Base-by-base conservation (phyloP, 371 early-diverging fungal species). In the Mortierella sp. region DNA sequence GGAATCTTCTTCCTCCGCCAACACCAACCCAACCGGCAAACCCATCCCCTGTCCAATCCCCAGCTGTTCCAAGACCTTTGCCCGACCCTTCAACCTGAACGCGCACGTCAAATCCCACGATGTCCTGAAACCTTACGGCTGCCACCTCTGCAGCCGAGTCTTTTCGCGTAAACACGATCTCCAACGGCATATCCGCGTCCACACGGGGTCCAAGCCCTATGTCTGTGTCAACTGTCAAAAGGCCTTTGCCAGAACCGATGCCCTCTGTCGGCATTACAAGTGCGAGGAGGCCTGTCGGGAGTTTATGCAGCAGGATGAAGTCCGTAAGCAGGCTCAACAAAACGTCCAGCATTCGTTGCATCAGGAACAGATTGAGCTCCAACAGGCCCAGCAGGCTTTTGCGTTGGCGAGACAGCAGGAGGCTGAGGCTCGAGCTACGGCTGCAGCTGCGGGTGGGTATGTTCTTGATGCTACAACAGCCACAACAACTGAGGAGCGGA, bases 111-210 rank as follows among this genome's bases (percentile, higher is more conserved):
- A 85, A 55, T 81, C 81, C 13, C 85, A 85, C 55, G 85, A 85
- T 28, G 80, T 80, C 28, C 34, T 72, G 19, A 83, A 83, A 61
- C 83, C 83, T 0, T 83, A 83, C n/a, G 80, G 83, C 28, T 91
- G 91, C 55, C 81, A 81, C 34, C 71, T 87, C 26, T 90, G 90
- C 50, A 53, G 84, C 10, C 73, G 90, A 8, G 79, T 88, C 40
- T 94, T 94, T 83, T 88, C 92, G 34, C 91, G 95, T 16, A 94
- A 93, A 73, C 94, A 94, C 70, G 95, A 94, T 84, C 83, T 92
- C 31, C 91, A 93, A 55, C 91, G 95, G 13, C 95, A 94, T 78
- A 91, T 89, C 57, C 90, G 93, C 24, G 92, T 93, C n/a, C 94
- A 94, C 57, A 93, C 94, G 13, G 93, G 93, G 1, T 92, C 90